These are phyloP conservation scores for Angomonas ambiguus DNA, from an alignment of 208 protist species.

Conservation along the genomic window DNA sequence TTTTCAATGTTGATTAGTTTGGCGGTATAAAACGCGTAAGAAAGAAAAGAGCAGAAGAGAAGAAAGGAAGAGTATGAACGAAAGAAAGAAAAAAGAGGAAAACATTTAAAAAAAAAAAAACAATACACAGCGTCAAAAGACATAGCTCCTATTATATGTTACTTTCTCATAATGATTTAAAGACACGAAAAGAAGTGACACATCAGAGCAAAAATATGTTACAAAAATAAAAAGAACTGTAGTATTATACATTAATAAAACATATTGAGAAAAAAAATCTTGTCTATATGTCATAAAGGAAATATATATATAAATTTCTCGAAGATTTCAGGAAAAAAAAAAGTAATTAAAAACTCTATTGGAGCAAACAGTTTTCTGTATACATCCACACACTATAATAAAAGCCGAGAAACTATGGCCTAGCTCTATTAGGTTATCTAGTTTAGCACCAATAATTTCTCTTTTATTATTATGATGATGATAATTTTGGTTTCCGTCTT, in stretches of 20 bases:
- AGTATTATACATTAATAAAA: not conserved
- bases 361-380: too few relatives aligned
- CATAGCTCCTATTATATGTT: too few relatives aligned
- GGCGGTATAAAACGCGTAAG: not conserved
- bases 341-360: not conserved
- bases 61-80: not conserved
- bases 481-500: too few relatives aligned
- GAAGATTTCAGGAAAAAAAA: not conserved
- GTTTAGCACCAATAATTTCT: too few relatives aligned
- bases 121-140: too few relatives aligned
- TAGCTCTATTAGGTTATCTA: too few relatives aligned
- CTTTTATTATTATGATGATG: too few relatives aligned
- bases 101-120: slow-evolving; percentile 10
- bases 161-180: too few relatives aligned
- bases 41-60: slow-evolving; percentile 10
- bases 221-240: not conserved
- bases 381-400: too few relatives aligned
- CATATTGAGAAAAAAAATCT: not conserved
- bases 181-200: too few relatives aligned
- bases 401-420: too few relatives aligned
- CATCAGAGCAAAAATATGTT: not conserved
- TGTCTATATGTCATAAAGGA: not conserved
- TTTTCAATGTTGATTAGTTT: not conserved
- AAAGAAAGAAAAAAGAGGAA: not conserved
- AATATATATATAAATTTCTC: not conserved